phyloP scores from a whole-genome alignment of 2,329 filamentous ascomycete species.

The Fusarium buharicum region DNA sequence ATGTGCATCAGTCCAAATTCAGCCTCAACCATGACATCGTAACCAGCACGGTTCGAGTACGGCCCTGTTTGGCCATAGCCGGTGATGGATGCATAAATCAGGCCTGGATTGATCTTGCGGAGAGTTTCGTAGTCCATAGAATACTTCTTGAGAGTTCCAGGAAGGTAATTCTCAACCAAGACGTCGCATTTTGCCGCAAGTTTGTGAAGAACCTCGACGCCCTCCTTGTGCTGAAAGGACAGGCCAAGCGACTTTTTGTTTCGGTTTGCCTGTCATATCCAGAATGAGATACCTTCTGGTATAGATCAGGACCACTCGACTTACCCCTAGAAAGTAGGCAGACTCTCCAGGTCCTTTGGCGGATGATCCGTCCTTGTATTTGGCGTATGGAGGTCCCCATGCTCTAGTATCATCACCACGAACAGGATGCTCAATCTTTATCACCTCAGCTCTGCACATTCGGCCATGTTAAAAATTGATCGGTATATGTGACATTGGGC shows the following conservation, averaged over 20 bases:
- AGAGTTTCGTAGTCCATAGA: constrained; percentile 87
- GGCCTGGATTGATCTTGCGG: constrained; percentile 79
- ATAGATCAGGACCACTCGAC: constrained; percentile 17
- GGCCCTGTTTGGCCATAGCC: constrained; percentile 97
- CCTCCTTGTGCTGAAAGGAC: constrained; percentile 86
- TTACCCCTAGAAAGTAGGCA: constrained; percentile 92
- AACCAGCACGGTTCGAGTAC: constrained; percentile 86
- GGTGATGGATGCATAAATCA: constrained; percentile 96
- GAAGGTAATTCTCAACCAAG: constrained; percentile 96
- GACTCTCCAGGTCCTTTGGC: constrained; percentile 83
- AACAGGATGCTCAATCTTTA: constrained; percentile 95
- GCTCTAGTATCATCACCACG: constrained; percentile 93
- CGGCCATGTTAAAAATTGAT: constrained; percentile 22
- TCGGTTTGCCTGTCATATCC: constrained; percentile 77
- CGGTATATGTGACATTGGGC: constrained; percentile 1
- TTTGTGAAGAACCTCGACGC: constrained; percentile 86
- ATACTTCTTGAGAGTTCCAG: constrained; percentile 90
- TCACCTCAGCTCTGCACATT: constrained; percentile 81
- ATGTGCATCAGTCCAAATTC: constrained; percentile 99
- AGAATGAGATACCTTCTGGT: constrained; percentile 27
- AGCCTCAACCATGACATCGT: constrained; percentile 99
- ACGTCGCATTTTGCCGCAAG: constrained; percentile 88
- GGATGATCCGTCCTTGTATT: constrained; percentile 71
- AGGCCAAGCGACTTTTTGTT: constrained; percentile 96
- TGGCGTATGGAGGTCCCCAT: constrained; percentile 95